Evolutionary conservation across 805 yeast genomes (phyloP), one percentile per base, ranked within the genome.

Genomic region (Candida hispaniensis): DNA sequence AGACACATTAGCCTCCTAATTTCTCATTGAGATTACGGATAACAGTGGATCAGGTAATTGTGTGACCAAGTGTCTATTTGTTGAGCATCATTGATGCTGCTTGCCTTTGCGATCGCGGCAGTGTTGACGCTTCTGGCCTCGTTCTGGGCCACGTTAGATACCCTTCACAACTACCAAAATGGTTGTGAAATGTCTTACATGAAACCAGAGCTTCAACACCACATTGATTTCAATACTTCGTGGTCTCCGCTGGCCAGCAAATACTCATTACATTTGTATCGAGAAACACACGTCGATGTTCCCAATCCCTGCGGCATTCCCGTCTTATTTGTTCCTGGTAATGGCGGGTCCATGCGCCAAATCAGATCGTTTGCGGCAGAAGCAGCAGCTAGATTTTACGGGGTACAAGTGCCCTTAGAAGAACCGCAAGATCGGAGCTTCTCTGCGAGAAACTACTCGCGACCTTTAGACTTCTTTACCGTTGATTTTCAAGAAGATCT

Each of bases 401-500:
- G 13, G 7, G 39, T 18, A 2, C 38, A 33, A 30, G 21, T 19
- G 8, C 24, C 28, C 28, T 10, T 19, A 10, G 21, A 19, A 10
- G 21, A 19, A 19, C n/a, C n/a, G n/a, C n/a, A n/a, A n/a, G n/a
- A n/a, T n/a, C n/a, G n/a, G n/a, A n/a, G n/a, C n/a, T n/a, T n/a
- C n/a, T n/a, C n/a, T n/a, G n/a, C n/a, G n/a, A n/a, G n/a, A n/a
- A n/a, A n/a, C n/a, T n/a, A n/a, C n/a, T n/a, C n/a, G n/a, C 10
- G 8, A 4, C 36, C 36, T 4, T 58, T 79, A 32, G 96, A 86
- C 52, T 79, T 85, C 52, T 86, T 82, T 54, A 66, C 91, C 1
- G 94, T 94, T 1, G 94, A 86, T 54, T 85, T 86, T 59, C 83
- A 83, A 47, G 95, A 86, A 55, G 96, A 86, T 52, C 78, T 82